Percentiles rank a stretch among this genome's conserved stretches.
Evolutionary conservation across 2,329 filamentous ascomycete genomes (phyloP).

Genomic region (Emmonsiellopsis sp.): DNA sequence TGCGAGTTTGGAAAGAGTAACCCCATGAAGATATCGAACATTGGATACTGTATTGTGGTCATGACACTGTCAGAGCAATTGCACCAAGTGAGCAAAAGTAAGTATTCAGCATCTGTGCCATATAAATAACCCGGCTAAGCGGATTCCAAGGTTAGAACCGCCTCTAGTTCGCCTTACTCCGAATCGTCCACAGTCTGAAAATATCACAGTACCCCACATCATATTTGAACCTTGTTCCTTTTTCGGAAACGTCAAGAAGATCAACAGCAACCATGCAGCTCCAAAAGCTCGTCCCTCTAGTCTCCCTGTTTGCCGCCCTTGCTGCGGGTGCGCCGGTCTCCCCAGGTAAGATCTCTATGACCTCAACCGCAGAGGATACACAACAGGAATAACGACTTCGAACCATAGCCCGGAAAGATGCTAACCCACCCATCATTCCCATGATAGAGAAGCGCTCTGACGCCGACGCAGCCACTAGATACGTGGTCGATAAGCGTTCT

Average conservation of each 20-base stretch:
- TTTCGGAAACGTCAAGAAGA: neutral
- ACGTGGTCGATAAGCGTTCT: neutral
- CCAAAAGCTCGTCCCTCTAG: neutral
- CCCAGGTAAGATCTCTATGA: neutral
- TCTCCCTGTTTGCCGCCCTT: neutral
- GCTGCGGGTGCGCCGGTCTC: neutral
- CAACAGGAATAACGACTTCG: neutral
- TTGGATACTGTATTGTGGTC: neutral
- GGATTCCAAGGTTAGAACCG: too few relatives aligned
- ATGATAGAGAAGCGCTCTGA: neutral
- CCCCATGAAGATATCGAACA: neutral
- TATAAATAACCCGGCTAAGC: neutral
- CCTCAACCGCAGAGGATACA: neutral
- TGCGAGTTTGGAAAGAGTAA: too few relatives aligned
- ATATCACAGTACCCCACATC: neutral
- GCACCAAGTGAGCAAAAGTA: neutral
- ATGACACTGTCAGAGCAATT: neutral
- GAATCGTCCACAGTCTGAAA: neutral
- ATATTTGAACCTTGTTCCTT: neutral
- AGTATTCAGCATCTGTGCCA: neutral
- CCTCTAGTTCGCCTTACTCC: neutral
- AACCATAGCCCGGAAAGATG: neutral
- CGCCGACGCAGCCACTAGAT: neutral
- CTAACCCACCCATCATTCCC: neutral
- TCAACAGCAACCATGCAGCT: neutral